Percentiles rank a stretch among this genome's conserved stretches.
These are phyloP conservation scores for Phytopythium delawarense DNA, from an alignment of 352 stramenopile genomes.

Conservation along the genomic window DNA sequence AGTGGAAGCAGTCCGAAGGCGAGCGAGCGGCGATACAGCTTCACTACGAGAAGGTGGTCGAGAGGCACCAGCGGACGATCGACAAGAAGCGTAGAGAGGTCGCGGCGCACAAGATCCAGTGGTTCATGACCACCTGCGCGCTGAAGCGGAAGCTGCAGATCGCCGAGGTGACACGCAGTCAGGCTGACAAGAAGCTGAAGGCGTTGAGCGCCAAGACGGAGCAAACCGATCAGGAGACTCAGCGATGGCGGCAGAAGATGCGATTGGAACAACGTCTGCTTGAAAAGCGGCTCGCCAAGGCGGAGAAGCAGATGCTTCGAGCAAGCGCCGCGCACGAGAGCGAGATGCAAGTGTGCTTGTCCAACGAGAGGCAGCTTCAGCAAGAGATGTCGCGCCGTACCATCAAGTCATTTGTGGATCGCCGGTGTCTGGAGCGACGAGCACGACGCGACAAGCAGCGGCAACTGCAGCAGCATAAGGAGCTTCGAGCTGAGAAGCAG, in stretches of 20 bases:
- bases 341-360: constrained; percentile 14
- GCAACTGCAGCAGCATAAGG: constrained; percentile 11
- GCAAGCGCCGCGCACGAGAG: constrained; percentile 2
- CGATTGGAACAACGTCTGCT: not conserved
- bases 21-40: constrained; percentile 21
- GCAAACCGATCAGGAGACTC: constrained; percentile 2
- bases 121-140: constrained; percentile 27
- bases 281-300: constrained; percentile 2
- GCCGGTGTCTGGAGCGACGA: constrained; percentile 11
- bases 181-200: constrained; percentile 11
- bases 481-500: constrained; percentile 23
- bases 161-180: constrained; percentile 14
- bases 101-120: constrained; percentile 32
- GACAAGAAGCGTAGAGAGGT: constrained; percentile 19
- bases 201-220: not conserved
- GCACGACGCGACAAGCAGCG: constrained; percentile 10
- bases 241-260: constrained; percentile 5
- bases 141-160: constrained; percentile 28
- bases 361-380: constrained; percentile 11
- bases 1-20: constrained; percentile 30
- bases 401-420: constrained; percentile 37
- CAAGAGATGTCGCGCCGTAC: constrained; percentile 19
- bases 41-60: constrained; percentile 25
- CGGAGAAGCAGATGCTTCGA: constrained; percentile 5
- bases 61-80: constrained; percentile 22